Base-by-base conservation (phyloP, 2,329 filamentous ascomycete genomes). In the Thelonectria olida region DNA sequence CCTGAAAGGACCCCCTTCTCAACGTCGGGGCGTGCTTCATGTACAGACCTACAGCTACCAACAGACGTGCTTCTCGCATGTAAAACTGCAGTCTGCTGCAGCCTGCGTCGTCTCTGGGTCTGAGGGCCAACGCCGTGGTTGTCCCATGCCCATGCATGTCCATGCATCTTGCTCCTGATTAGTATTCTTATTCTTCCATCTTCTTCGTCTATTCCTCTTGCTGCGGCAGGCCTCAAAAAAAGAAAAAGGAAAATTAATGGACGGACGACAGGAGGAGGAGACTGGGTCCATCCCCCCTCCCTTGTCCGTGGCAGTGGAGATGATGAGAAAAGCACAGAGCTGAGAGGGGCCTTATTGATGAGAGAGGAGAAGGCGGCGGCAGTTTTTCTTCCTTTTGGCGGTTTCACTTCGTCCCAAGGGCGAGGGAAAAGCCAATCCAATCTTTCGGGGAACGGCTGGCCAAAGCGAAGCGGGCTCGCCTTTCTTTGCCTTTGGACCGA, bases 371-470 rank as follows among this genome's bases (percentile, higher is more conserved):
- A n/a, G n/a, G n/a, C n/a, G n/a, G n/a, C n/a, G n/a, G 15, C 54
- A 19, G 39, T 45, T 20, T 48, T 50, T 49, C 44, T 61, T 52
- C 19, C 54, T 58, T 63, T 52, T 59, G 52, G 49, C 28, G 45
- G 57, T 65, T 66, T 70, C 68, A 70, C 58, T 55, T 66, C 60
- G 49, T 62, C 61, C 62, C 34, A 49, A 54, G 62, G 51, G 44
- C 42, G 38, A 49, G 28, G 44, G n/a, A 47, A 45, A n/a, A n/a
- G n/a, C n/a, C n/a, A n/a, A n/a, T n/a, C n/a, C n/a, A n/a, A n/a
- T n/a, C 42, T 15, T 17, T 3, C 31, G 51, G 54, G 47, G 54
- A 63, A 59, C 61, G 48, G 49, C 56, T 56, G 47, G 54, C 63
- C 58, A 62, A 58, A 57, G 53, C 51, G 49, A 56, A 15, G 31